phyloP scores from a whole-genome alignment of 1,139 yeast species.

The Suhomyces chickasaworum region DNA sequence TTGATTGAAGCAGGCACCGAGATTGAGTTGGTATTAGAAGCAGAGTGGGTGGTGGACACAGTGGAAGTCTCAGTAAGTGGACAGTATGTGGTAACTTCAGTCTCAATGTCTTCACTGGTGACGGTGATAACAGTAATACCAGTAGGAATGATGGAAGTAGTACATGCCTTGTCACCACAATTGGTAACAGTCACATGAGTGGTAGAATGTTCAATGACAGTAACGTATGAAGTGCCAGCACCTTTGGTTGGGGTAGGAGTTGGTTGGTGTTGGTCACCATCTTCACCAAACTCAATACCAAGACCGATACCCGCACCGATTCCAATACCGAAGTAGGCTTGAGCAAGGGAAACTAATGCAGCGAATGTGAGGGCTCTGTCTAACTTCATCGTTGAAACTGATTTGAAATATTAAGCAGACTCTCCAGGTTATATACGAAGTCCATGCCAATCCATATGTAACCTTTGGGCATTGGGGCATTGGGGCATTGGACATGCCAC shows the following conservation, averaged over 20 bases:
- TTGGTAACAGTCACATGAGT: slow-evolving; percentile 26
- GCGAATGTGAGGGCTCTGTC: slow-evolving; percentile 14
- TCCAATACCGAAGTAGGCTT: slow-evolving; percentile 10
- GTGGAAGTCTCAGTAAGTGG: slow-evolving; percentile 16
- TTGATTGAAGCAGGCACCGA: slow-evolving; percentile 4
- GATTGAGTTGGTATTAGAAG: neutral
- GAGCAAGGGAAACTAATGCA: slow-evolving; percentile 10
- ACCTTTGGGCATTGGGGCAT: neutral
- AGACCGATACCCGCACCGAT: slow-evolving; percentile 5
- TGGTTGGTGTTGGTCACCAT: neutral
- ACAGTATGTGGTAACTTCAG: slow-evolving; percentile 18
- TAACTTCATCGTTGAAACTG: slow-evolving; percentile 11
- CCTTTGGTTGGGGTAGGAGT: slow-evolving; percentile 3
- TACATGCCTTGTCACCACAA: slow-evolving; percentile 21
- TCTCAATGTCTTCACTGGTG: slow-evolving; percentile 12
- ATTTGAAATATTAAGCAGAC: neutral
- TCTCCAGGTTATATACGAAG: neutral
- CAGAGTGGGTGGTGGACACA: neutral
- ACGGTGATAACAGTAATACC: slow-evolving; percentile 17
- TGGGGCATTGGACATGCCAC: neutral
- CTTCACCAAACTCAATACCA: neutral
- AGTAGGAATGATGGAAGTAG: slow-evolving; percentile 17
- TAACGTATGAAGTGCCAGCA: slow-evolving; percentile 5
- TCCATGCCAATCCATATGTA: neutral
- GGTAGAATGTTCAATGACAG: slow-evolving; percentile 17